A percentile compares a stretch with the other conserved stretches of the same genome.
Conservation (phyloP, 352 stramenopile species). For the Pythium aphanidermatum region DNA sequence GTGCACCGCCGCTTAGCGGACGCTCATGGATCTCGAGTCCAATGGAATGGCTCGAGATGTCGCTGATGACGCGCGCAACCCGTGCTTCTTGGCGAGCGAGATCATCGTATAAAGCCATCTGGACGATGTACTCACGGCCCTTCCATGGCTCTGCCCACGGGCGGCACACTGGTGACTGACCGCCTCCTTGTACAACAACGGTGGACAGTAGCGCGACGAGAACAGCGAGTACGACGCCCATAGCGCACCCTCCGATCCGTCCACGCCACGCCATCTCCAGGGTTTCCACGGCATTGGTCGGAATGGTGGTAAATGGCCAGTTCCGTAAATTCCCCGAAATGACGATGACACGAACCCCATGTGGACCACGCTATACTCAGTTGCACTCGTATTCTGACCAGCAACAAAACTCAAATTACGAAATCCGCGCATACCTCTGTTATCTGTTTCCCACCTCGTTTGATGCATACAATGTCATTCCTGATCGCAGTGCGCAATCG, state of each 20-base stretch:
- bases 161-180: constrained; percentile 12
- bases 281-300: no score
- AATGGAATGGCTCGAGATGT: neutral
- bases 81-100: constrained; percentile 8
- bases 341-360: no score
- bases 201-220: neutral
- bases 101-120: constrained; percentile 14
- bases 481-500: neutral
- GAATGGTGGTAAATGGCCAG: no score
- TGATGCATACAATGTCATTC: no score
- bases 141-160: constrained; percentile 1
- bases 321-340: no score
- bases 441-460: no score
- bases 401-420: no score
- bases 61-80: constrained; percentile 4
- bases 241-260: no score
- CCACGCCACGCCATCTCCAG: no score
- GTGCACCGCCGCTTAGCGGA: constrained; percentile 22
- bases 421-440: no score
- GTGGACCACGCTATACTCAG: no score
- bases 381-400: no score
- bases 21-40: constrained; percentile 23
- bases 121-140: constrained; percentile 15
- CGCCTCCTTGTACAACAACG: neutral
- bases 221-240: neutral